Evolutionary conservation across 176 grass and related monocot genomes (phyloP).

Genomic region (Phoenix dactylifera): DNA sequence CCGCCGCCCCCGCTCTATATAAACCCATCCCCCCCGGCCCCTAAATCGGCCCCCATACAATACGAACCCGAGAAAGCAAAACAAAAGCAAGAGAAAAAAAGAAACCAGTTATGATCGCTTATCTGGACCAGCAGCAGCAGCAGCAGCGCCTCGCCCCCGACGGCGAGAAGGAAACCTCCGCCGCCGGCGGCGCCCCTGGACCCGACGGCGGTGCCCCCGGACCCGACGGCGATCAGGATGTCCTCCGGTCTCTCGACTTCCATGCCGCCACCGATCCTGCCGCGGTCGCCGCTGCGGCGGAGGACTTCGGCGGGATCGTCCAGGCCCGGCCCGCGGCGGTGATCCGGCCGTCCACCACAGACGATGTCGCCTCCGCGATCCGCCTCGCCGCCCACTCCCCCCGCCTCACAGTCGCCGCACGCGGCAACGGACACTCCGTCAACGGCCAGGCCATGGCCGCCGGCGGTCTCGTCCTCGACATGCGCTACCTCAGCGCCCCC

Average conservation of each 20-base stretch:
- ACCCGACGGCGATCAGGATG: not conserved
- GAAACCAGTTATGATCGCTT: slow-evolving; percentile 33
- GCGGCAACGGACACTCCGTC: slow-evolving; percentile 94
- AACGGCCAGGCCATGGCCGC: slow-evolving; percentile 59
- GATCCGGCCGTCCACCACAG: slow-evolving; percentile 36
- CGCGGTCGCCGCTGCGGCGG: slow-evolving; percentile 23
- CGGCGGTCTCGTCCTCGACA: slow-evolving; percentile 77
- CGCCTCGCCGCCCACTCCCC: slow-evolving; percentile 23
- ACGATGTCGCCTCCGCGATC: slow-evolving; percentile 56
- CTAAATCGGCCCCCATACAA: no score
- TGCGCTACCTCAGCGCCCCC: slow-evolving; percentile 45
- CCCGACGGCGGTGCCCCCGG: not conserved
- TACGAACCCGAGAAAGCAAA: no score
- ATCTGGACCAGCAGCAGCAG: slow-evolving; percentile 35
- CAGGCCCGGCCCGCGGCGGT: slow-evolving; percentile 35
- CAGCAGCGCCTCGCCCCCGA: slow-evolving; percentile 25
- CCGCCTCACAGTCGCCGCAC: slow-evolving; percentile 55
- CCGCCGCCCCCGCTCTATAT: no score
- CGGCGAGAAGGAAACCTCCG: slow-evolving; percentile 19
- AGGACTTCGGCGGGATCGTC: slow-evolving; percentile 67
- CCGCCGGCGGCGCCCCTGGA: not conserved
- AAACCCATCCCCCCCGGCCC: no score
- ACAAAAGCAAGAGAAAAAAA: no score
- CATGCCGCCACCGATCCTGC: not conserved
- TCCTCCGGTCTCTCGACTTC: slow-evolving; percentile 4